A percentile compares a stretch with the other conserved stretches of the same genome.
These are phyloP conservation scores for Paraphoma chrysanthemicola DNA, from an alignment of 2,329 filamentous ascomycete species.

Conservation along the genomic window DNA sequence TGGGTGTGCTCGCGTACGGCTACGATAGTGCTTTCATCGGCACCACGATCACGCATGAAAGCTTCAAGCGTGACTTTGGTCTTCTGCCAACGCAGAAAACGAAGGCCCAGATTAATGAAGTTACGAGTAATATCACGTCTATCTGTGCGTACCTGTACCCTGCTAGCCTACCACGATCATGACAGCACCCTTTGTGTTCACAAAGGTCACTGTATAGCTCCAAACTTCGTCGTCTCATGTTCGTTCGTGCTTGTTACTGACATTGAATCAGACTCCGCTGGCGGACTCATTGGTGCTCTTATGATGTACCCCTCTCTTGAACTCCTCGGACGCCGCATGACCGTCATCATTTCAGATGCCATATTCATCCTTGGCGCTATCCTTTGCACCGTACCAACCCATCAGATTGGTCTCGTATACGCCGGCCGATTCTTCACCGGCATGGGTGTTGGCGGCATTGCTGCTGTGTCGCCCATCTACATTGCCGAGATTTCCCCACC, in stretches of 20 bases:
- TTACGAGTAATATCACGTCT: conserved; percentile 59
- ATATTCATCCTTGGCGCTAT: conserved; percentile 54
- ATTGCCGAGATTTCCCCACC: conserved; percentile 60
- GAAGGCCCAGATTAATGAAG: conserved; percentile 44
- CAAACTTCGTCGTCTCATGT: too few species aligned
- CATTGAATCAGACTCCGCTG: conserved; percentile 47
- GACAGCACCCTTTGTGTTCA: too few species aligned
- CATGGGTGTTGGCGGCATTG: conserved; percentile 47
- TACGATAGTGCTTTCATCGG: conserved; percentile 64
- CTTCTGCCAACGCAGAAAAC: conserved; percentile 36
- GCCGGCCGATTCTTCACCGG: conserved; percentile 50
- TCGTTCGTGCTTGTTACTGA: conserved; percentile 1
- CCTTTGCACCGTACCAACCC: conserved; percentile 46
- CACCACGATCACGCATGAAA: conserved; percentile 59
- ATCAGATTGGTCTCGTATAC: conserved; percentile 50
- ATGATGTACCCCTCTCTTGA: conserved; percentile 54
- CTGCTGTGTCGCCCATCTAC: conserved; percentile 47
- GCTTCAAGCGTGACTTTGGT: conserved; percentile 57
- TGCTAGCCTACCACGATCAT: too few species aligned
- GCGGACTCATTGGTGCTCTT: conserved; percentile 62
- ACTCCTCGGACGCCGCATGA: conserved; percentile 58
- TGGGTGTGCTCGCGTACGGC: conserved; percentile 54
- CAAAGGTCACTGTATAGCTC: too few species aligned
- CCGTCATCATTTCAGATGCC: conserved; percentile 55
- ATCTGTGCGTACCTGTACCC: conserved; percentile 31